Percentiles rank a stretch among this genome's conserved stretches.
Conservation (phyloP, 2,329 filamentous ascomycete genomes). For the Cercospora beticola region DNA sequence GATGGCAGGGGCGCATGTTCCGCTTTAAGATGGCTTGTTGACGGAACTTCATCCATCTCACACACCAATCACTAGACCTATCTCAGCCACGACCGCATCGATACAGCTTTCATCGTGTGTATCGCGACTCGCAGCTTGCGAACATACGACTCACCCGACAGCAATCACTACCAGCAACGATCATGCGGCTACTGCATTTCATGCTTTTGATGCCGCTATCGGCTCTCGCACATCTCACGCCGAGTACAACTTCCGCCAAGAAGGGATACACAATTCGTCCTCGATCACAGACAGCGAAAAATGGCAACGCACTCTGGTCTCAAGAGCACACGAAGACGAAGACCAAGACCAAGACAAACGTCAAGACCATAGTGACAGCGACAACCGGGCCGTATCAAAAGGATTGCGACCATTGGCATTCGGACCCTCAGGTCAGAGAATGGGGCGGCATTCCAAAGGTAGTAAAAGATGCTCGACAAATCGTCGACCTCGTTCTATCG, state of each 20-base stretch:
- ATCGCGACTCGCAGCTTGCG: background rate
- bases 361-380: background rate
- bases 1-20: background rate
- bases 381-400: background rate
- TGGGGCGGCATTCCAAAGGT: background rate
- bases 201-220: background rate
- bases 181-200: background rate
- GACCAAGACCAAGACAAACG: background rate
- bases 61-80: background rate
- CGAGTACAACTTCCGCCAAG: background rate
- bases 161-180: background rate
- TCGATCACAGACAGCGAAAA: background rate
- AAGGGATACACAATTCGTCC: background rate
- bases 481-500: background rate
- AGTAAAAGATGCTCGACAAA: background rate
- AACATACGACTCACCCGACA: background rate
- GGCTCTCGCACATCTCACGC: background rate
- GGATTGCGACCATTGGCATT: background rate
- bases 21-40: background rate
- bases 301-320: background rate
- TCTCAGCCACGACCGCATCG: background rate
- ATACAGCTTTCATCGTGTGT: background rate
- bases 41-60: background rate
- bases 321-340: background rate
- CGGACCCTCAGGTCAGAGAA: background rate